Evolutionary conservation across 2,329 filamentous ascomycete species (phyloP).

Genomic region (Nectriaceae sp.): DNA sequence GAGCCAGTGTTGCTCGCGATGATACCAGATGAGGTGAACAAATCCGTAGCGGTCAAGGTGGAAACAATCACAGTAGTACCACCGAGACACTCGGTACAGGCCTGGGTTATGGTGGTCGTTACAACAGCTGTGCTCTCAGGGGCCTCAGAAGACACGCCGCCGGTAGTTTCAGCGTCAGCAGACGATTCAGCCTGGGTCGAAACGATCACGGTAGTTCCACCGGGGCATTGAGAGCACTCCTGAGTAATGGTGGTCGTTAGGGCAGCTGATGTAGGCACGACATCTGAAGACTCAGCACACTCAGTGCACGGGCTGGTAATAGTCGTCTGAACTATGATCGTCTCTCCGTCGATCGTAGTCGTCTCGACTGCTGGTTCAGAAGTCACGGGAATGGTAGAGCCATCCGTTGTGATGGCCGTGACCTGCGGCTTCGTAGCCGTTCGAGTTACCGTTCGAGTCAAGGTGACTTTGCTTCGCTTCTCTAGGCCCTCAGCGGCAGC

Average conservation of each 20-base stretch:
- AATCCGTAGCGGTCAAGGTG: neutral
- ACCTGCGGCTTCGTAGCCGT: conserved; percentile 3
- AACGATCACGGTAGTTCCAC: neutral
- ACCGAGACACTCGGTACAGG: neutral
- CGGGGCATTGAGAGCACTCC: neutral
- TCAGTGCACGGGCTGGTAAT: conserved; percentile 21
- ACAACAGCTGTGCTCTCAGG: conserved; percentile 2
- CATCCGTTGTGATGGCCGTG: neutral
- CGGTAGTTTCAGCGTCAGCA: conserved; percentile 13
- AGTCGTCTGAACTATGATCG: conserved; percentile 20
- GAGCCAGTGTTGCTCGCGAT: neutral
- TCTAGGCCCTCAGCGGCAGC: conserved; percentile 23
- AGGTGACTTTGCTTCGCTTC: conserved; percentile 10
- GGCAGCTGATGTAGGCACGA: neutral
- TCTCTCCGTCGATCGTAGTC: conserved; percentile 18
- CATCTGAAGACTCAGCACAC: conserved; percentile 1
- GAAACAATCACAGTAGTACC: neutral
- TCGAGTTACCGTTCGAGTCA: conserved; percentile 13
- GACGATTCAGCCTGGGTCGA: neutral
- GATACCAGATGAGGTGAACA: neutral
- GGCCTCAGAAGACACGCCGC: conserved; percentile 12
- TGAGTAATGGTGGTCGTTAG: neutral
- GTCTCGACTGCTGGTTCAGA: conserved; percentile 15
- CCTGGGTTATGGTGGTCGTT: conserved; percentile 7
- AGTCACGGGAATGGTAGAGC: conserved; percentile 7